These are phyloP conservation scores for Ettlia oleoabundans DNA, from an alignment of 139 green algal species.

Conservation along the genomic window DNA sequence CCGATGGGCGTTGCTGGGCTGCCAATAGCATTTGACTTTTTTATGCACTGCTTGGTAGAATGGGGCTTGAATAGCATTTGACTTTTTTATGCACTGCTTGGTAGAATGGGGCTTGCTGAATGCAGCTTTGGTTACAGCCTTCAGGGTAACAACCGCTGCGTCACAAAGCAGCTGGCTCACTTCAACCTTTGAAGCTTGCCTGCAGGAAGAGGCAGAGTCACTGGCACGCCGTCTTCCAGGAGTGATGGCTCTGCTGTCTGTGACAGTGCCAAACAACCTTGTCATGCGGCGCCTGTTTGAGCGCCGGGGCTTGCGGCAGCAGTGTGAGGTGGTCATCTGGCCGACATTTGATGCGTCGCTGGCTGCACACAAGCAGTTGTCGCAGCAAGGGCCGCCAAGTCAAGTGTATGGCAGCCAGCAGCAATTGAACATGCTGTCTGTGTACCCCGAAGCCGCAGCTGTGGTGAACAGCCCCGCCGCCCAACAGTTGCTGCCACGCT, in stretches of 20 bases:
- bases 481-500: conserved; percentile 3
- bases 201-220: conserved; percentile 3
- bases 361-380: not conserved
- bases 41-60: too few relatives aligned
- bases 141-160: too few relatives aligned
- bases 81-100: too few relatives aligned
- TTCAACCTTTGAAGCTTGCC: too few relatives aligned
- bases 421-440: not conserved
- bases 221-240: not conserved
- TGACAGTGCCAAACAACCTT: conserved; percentile 1
- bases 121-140: too few relatives aligned
- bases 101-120: too few relatives aligned
- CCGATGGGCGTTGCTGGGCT: conserved; percentile 1
- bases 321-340: not conserved
- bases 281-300: conserved; percentile 22
- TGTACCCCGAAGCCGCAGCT: not conserved
- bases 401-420: not conserved
- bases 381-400: not conserved
- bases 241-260: conserved; percentile 1
- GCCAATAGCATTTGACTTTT: too few relatives aligned
- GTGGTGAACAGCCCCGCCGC: not conserved
- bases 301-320: not conserved
- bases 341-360: not conserved
- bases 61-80: too few relatives aligned
- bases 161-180: too few relatives aligned